These are phyloP conservation scores for Heterobasidion annosum DNA, from an alignment of 1,284 basidiomycete species.

Conservation along the genomic window DNA sequence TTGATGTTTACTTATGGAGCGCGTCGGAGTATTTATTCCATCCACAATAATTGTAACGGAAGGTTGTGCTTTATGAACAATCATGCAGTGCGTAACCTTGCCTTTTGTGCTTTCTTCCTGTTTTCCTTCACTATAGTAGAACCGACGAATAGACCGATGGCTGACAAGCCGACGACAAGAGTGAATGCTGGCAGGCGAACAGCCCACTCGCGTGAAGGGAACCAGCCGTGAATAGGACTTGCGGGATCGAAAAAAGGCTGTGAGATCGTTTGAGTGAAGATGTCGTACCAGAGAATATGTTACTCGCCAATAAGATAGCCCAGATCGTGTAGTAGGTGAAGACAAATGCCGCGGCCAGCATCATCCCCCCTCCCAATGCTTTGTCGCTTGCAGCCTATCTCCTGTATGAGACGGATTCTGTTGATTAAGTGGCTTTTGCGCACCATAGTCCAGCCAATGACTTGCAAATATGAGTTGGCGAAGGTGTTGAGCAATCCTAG, in stretches of 20 bases:
- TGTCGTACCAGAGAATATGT: background rate
- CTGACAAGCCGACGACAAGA: constrained; percentile 69
- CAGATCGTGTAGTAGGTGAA: constrained; percentile 90
- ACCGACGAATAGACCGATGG: constrained; percentile 73
- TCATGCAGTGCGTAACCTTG: constrained; percentile 45
- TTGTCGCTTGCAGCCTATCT: constrained; percentile 74
- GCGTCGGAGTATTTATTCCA: too few species aligned
- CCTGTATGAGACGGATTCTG: background rate
- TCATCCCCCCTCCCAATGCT: constrained; percentile 70
- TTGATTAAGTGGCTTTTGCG: background rate
- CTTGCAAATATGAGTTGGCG: background rate
- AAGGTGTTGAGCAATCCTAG: too few species aligned
- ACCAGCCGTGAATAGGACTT: constrained; percentile 67
- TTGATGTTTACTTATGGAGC: too few species aligned
- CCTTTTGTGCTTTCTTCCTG: constrained; percentile 51
- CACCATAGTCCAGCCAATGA: background rate
- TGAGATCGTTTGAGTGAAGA: constrained; percentile 1
- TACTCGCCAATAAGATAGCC: constrained; percentile 77
- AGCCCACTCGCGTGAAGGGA: constrained; percentile 89
- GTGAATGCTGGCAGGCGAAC: constrained; percentile 78
- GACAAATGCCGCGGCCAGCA: constrained; percentile 65
- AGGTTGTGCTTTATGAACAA: background rate
- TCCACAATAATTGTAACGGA: too few species aligned
- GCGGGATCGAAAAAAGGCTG: constrained; percentile 81
- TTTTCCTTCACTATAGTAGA: constrained; percentile 71